Base-by-base conservation (phyloP, 1,139 yeast species). In the Sugiyamaella xylanicola region DNA sequence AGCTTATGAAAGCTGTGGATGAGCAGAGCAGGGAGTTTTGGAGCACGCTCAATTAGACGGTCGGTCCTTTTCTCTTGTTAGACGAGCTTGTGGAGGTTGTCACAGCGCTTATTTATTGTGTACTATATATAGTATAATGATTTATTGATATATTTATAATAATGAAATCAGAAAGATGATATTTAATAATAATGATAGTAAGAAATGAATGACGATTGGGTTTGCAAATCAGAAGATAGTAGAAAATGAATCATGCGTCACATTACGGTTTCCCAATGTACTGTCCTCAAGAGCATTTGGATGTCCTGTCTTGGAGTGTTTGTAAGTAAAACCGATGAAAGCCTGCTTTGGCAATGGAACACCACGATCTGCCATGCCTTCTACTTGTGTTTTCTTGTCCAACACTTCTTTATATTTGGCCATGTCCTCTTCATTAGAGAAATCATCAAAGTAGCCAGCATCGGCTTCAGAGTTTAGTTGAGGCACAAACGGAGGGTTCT, bases 391-490 rank as follows among this genome's bases (percentile, higher is more conserved):
- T 67, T 87, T 90, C 73, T 95, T 86, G 20, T 50, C 53, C 78
- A 91, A 86, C 17, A 95, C 99, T 68, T 95, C 99, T 66, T 95
- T 93, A 74, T 95, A 95, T 73, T 93, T 92, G 64, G 93, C 92
- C 98, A 95, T 92, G 72, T 95, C 96, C 55, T 88, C 92, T 67
- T 92, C 98, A 71, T 90, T 95, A 60, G 89, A 91, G 70, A 95
- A 95, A 71, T 95, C 99, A 73, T 95, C 99, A 71, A 95, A 95
- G 74, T 95, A 95, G 1, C 99, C 99, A 0, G 98, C 98, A 74
- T 95, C 99, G 61, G 92, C 95, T 68, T 95, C 99, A 59, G 91
- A 88, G 68, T 93, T 98, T 61, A 95, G 79, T 68, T 95, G 97
- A 1, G 99, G 99, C 27, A 95, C 88, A 72, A 95, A 95, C 25